Conservation (phyloP, 768 basidiomycete genomes). For the Mycena leptocephala region DNA sequence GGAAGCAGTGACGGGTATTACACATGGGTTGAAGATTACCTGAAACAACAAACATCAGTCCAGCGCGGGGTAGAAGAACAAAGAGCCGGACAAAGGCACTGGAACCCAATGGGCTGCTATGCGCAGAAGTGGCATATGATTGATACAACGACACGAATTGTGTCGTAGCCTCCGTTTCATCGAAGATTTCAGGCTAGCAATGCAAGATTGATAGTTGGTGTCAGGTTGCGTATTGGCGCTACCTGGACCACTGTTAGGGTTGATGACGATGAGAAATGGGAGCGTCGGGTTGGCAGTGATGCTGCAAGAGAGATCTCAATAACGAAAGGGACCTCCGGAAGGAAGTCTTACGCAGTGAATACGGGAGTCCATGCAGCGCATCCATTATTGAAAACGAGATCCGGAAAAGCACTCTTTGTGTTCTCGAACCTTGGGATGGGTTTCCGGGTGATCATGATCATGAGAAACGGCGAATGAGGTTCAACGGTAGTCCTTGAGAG, state of each 20-base stretch:
- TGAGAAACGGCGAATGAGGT: too few relatives aligned
- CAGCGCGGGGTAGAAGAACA: too few relatives aligned
- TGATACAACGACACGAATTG: slow-evolving; percentile 43
- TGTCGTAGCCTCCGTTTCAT: slow-evolving; percentile 44
- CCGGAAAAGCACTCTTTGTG: slow-evolving; percentile 36
- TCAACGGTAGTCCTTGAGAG: too few relatives aligned
- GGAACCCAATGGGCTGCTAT: background rate
- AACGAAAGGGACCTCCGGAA: background rate
- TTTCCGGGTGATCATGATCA: too few relatives aligned
- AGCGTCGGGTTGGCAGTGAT: slow-evolving; percentile 44
- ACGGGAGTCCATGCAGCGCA: slow-evolving; percentile 47
- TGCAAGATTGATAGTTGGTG: slow-evolving; percentile 48
- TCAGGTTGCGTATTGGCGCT: slow-evolving; percentile 44
- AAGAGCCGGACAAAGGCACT: background rate
- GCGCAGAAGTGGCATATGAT: slow-evolving; percentile 39
- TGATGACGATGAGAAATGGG: slow-evolving; percentile 49
- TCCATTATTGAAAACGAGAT: slow-evolving; percentile 1
- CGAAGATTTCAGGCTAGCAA: slow-evolving; percentile 46
- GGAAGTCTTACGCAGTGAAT: slow-evolving; percentile 38
- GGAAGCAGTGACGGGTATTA: slow-evolving; percentile 21
- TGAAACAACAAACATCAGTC: background rate
- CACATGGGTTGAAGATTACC: slow-evolving; percentile 50
- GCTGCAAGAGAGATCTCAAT: slow-evolving; percentile 25
- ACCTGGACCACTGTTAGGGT: slow-evolving; percentile 52
- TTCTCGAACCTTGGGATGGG: too few relatives aligned